A percentile compares a stretch with the other conserved stretches of the same genome.
phyloP scores from a whole-genome alignment of 75 land plant genomes.

The Selaginella moellendorffii region DNA sequence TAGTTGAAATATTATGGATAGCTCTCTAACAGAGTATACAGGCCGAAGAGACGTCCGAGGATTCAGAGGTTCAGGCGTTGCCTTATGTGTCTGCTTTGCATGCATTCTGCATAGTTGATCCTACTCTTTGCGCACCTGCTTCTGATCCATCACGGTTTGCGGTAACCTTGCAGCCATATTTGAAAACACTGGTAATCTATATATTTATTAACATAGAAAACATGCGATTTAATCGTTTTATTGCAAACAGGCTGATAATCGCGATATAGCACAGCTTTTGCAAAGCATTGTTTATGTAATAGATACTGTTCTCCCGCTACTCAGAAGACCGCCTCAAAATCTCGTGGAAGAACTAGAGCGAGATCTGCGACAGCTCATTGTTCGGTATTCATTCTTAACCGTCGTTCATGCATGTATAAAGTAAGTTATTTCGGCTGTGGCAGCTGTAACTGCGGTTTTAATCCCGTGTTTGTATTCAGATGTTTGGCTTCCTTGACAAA shows the following conservation, averaged over 20 bases:
- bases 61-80: conserved; percentile 49
- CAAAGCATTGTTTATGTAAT: conserved; percentile 92
- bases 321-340: conserved; percentile 65
- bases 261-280: conserved; percentile 63
- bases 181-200: conserved; percentile 64
- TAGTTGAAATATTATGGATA: too few species aligned
- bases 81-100: conserved; percentile 88
- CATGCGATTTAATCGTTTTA: not conserved
- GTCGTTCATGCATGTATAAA: conserved; percentile 97
- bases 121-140: conserved; percentile 78
- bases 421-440: too few species aligned
- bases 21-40: too few species aligned
- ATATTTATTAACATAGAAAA: not conserved
- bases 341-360: conserved; percentile 85
- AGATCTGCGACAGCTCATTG: conserved; percentile 80
- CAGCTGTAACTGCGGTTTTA: too few species aligned
- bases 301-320: conserved; percentile 78
- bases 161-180: conserved; percentile 85
- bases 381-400: conserved; percentile 78
- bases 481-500: conserved; percentile 79
- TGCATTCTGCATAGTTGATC: conserved; percentile 94
- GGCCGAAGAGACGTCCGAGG: conserved; percentile 71
- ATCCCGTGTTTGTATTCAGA: conserved; percentile 43
- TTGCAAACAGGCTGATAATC: conserved; percentile 49
- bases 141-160: conserved; percentile 94